Evolutionary conservation across 176 grass and related monocot genomes (phyloP).

Genomic region (Microstegium vimineum): DNA sequence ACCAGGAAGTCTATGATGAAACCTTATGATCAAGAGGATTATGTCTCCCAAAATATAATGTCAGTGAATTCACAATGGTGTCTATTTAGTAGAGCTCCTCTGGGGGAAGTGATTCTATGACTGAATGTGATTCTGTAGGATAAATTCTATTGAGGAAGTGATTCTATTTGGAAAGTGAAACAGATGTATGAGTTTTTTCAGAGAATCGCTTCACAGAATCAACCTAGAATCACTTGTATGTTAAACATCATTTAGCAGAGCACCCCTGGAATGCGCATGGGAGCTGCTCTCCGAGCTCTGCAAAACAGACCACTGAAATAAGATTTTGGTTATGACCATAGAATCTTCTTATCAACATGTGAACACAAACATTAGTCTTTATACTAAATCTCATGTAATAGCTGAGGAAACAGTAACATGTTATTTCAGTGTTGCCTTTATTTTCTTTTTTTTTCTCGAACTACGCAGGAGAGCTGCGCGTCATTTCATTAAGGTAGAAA

Average conservation of each 20-base stretch:
- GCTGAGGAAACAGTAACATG: neutral
- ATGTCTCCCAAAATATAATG: conserved; percentile 1
- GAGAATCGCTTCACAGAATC: neutral
- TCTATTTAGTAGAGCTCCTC: neutral
- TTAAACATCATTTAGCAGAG: neutral
- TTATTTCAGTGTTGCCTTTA: neutral
- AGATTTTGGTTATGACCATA: neutral
- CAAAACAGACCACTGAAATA: neutral
- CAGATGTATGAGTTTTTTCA: neutral
- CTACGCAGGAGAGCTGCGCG: no score
- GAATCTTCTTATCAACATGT: conserved; percentile 4
- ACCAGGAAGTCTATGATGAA: neutral
- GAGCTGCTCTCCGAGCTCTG: neutral
- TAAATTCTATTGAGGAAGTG: neutral
- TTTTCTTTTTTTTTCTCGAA: no score
- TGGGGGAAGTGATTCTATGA: neutral
- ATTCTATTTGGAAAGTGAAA: neutral
- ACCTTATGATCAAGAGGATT: conserved; percentile 17
- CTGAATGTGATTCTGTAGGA: neutral
- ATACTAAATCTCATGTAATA: conserved; percentile 17
- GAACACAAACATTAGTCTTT: neutral
- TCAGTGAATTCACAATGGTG: neutral
- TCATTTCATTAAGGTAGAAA: no score
- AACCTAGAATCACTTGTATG: neutral
- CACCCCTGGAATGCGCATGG: neutral